Evolutionary conservation across 371 early-diverging fungal species (phyloP).

Genomic region (Cokeromyces recurvatus): DNA sequence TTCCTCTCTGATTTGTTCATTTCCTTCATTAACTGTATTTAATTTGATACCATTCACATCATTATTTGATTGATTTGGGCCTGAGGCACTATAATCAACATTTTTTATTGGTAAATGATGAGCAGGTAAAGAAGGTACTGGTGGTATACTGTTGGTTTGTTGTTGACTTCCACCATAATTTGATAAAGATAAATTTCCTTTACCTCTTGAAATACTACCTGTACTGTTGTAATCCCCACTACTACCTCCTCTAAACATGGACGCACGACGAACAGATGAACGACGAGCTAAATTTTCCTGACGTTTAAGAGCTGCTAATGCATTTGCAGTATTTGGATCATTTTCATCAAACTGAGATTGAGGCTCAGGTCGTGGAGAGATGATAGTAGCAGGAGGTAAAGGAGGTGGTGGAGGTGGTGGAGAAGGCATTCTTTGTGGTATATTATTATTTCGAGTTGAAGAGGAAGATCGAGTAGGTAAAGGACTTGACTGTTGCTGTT

Average conservation of each 20-base stretch:
- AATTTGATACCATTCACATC: too few species aligned
- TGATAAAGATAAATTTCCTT: conserved; percentile 2
- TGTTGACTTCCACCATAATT: conserved; percentile 9
- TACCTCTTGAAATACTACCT: conserved; percentile 8
- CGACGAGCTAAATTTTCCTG: conserved; percentile 44
- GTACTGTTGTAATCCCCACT: conserved; percentile 16
- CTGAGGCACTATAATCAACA: neutral
- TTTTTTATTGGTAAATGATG: conserved; percentile 4
- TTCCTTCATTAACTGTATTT: conserved; percentile 15
- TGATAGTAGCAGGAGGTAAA: conserved; percentile 10
- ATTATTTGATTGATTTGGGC: too few species aligned
- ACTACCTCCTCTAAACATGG: conserved; percentile 30
- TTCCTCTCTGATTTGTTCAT: too few species aligned
- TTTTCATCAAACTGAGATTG: conserved; percentile 30
- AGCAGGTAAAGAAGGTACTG: conserved; percentile 34
- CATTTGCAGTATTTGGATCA: conserved; percentile 42
- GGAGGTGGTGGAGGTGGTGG: conserved; percentile 26
- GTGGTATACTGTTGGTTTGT: conserved; percentile 34
- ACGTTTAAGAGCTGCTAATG: conserved; percentile 43
- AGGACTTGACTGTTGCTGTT: conserved; percentile 12
- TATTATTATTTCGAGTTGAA: conserved; percentile 24
- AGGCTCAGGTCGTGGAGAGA: neutral
- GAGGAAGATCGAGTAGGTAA: conserved; percentile 43
- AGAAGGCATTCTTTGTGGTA: conserved; percentile 7
- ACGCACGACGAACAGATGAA: conserved; percentile 44